These are phyloP conservation scores for Jimgerdemannia lactiflua DNA, from an alignment of 192 early-diverging fungal genomes.

Conservation along the genomic window DNA sequence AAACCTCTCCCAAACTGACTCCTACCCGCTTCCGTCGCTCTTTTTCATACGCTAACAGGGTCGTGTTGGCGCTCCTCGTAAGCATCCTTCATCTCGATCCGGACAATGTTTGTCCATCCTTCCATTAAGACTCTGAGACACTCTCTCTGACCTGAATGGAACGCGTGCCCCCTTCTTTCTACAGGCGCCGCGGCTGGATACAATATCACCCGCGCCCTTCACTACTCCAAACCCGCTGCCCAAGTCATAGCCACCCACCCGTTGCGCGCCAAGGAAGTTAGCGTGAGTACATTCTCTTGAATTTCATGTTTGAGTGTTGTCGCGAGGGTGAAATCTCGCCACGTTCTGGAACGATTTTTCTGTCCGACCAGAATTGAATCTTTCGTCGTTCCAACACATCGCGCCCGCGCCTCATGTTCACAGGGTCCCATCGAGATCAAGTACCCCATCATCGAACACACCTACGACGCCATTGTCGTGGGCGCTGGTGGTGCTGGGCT, in stretches of 20 bases:
- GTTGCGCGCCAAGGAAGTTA: not conserved
- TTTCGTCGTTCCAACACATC: not conserved
- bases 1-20: not conserved
- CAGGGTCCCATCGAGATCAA: conserved; percentile 61
- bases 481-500: conserved; percentile 99
- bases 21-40: not conserved
- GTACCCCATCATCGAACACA: conserved; percentile 97
- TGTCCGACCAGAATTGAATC: conserved; percentile 3
- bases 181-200: not conserved
- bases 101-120: not conserved
- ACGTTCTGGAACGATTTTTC: not conserved
- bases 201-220: conserved; percentile 51
- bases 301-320: not conserved
- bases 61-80: not conserved
- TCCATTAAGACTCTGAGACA: not conserved
- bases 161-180: not conserved
- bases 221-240: conserved; percentile 58
- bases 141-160: not conserved
- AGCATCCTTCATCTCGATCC: not conserved
- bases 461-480: conserved; percentile 97
- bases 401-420: not conserved
- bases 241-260: conserved; percentile 73
- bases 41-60: not conserved
- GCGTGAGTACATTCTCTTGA: conserved; percentile 5
- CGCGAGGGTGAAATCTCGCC: not conserved